Conservation (phyloP, 139 green algal genomes). For the Asterochloris erici region DNA sequence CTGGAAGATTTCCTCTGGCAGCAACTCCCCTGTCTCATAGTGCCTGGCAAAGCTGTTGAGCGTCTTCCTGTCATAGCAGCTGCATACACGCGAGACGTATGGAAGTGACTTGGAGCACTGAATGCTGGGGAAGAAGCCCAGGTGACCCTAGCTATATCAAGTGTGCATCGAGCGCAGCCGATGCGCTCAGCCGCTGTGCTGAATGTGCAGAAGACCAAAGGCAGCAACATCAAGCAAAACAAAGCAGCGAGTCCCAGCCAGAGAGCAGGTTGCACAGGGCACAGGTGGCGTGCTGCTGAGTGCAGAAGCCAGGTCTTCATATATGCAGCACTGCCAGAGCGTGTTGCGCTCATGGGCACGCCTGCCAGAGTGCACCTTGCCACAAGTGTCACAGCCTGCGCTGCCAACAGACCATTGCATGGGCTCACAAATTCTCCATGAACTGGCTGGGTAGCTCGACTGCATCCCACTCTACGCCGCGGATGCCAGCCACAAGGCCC, state of each 20-base stretch:
- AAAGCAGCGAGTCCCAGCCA: too few species aligned
- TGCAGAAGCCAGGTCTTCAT: too few species aligned
- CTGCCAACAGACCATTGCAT: not conserved
- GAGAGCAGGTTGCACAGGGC: too few species aligned
- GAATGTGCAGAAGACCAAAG: too few species aligned
- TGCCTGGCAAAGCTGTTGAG: conserved; percentile 87
- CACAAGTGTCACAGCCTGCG: not conserved
- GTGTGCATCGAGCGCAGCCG: not conserved
- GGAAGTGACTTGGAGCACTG: not conserved
- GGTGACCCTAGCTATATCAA: not conserved
- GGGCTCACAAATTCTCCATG: conserved; percentile 67
- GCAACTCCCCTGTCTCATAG: conserved; percentile 78
- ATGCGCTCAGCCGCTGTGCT: too few species aligned
- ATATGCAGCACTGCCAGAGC: too few species aligned
- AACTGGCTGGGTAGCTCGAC: conserved; percentile 69
- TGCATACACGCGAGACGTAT: conserved; percentile 40
- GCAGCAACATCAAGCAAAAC: too few species aligned
- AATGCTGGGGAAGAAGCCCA: not conserved
- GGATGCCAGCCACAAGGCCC: conserved; percentile 85
- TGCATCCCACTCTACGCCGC: conserved; percentile 89
- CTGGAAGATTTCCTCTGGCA: conserved; percentile 89
- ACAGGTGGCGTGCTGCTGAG: too few species aligned
- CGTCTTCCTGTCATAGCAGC: conserved; percentile 73
- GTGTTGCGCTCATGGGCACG: too few species aligned
- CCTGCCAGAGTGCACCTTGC: not conserved